Base-by-base conservation (phyloP, 805 yeast genomes). In the Candida tammaniensis region DNA sequence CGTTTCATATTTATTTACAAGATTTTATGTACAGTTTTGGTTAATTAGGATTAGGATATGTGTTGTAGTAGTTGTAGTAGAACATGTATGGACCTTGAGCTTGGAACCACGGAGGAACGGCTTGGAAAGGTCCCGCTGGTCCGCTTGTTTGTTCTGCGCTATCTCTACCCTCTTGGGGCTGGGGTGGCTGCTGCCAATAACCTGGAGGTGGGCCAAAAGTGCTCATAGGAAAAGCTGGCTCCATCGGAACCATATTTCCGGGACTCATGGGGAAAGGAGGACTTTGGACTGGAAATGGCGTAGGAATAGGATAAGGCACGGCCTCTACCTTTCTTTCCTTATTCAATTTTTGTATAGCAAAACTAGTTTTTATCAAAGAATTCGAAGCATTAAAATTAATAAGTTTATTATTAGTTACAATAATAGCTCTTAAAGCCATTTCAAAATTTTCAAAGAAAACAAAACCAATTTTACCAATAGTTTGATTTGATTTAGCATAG, bases 341-440 rank as follows among this genome's bases (percentile, higher is more conserved):
- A n/a, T 32, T 33, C 10, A 48, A 33, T 27, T 64, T 65, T 34
- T 65, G 70, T 18, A 64, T 54, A 3, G 72, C 72, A 52, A 65
- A 64, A 21, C 68, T 63, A 0, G 70, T 53, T 41, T 60, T 61
- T 17, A 65, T 57, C 28, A 51, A 32, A 17, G 60, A 41, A 10
- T 53, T 50, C 8, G 51, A 48, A 27, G 40, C 42, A 11, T 46
- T 54, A 11, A 33, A 31, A 27, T 38, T 40, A 24, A 72, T 53
- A 5, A 55, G 44, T 28, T 57, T 55, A 21, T 75, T 76, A 50
- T 78, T 74, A 24, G 82, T 69, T 36, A 65, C 57, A 14, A 70
- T 59, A 24, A 83, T 79, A 24, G 91, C 87, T 15, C 57, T 54
- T 27, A 78, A 65, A 2, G 94, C 88, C 61, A 76, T 74, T 8